Evolutionary conservation across 2,329 filamentous ascomycete genomes (phyloP), one percentile per base, ranked within the genome.

Genomic region (Orbilia ellipsospora): DNA sequence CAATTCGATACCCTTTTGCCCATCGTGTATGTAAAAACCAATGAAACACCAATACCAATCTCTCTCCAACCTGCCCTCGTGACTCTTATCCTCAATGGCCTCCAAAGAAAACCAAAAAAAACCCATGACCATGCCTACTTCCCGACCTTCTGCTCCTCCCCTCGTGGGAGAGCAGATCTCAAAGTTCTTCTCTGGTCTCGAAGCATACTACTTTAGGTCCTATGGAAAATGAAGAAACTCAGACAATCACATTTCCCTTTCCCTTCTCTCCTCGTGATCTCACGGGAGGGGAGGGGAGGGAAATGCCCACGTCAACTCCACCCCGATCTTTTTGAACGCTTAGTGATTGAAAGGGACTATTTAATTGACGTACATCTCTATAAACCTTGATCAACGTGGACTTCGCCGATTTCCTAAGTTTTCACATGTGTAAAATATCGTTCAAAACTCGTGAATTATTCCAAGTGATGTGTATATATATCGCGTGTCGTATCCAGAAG

Each of bases 141-240:
- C 70, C 70, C 70, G 70, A 74, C 70, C 70, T 68, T 74, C 57
- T 67, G 60, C 52, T 20, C 57, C 26, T 20, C 40, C 42, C 40
- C 45, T 42, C 44, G 31, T 50, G 51, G 51, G 40, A 23, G 40
- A 20, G 51, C 63, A 73, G 70, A 74, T 74, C 51, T 74, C 70
- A 74, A 42, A 74, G 12, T 64, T 74, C 70, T 42, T 36, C 70
- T 68, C 63, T 74, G 70, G 70, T 74, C 70, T 74, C 70, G 70
- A 74, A 74, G 70, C 70, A 74, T 67, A 74, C 70, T 74, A 74
- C 70, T 74, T 68, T 67, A 67, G 70, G 70, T 74, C 69, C 61
- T 62, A 74, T 74, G 70, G 70, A 74, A 74, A 23, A 74, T 74
- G 42, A 74, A 74, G 50, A 51, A 70, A 68, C 50, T 68, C 70